Evolutionary conservation across 2,329 filamentous ascomycete species (phyloP).

Genomic region (Lasiodiplodia sp.): DNA sequence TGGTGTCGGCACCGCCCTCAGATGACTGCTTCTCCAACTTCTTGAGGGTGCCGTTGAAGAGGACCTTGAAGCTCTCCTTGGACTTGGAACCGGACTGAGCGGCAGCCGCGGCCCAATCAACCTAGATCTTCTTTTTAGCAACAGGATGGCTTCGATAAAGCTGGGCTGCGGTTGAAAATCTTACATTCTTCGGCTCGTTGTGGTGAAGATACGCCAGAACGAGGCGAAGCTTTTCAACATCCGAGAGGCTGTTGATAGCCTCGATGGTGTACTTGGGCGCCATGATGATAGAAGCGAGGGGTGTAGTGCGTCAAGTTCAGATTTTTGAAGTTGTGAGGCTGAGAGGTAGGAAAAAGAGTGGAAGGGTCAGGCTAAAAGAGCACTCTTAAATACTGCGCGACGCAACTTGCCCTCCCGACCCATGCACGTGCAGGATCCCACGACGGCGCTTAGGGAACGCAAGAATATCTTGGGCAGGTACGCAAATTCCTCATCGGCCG

Average conservation of each 20-base stretch:
- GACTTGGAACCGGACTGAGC: constrained; percentile 8
- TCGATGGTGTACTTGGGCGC: background rate
- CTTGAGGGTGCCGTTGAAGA: constrained; percentile 7
- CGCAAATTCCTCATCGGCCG: background rate
- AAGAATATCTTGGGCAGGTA: background rate
- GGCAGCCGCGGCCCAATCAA: constrained; percentile 5
- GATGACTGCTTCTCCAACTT: background rate
- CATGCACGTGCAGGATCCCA: background rate
- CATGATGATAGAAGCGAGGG: background rate
- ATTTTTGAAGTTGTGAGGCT: background rate
- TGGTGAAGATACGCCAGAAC: constrained; percentile 7
- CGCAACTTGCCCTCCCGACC: background rate
- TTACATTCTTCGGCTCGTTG: constrained; percentile 16
- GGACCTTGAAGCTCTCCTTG: background rate
- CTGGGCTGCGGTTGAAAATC: background rate
- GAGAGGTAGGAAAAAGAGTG: background rate
- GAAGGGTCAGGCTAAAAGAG: constrained; percentile 2
- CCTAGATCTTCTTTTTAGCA: constrained; percentile 7
- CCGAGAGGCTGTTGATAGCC: constrained; percentile 8
- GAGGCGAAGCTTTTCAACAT: background rate
- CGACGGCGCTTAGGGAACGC: background rate
- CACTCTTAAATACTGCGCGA: background rate
- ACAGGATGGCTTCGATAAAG: background rate
- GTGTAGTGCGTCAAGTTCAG: background rate
- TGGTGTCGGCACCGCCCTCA: too few relatives aligned